Evolutionary conservation across 768 basidiomycete species (phyloP).

Genomic region (Asterophora lycoperdoides): DNA sequence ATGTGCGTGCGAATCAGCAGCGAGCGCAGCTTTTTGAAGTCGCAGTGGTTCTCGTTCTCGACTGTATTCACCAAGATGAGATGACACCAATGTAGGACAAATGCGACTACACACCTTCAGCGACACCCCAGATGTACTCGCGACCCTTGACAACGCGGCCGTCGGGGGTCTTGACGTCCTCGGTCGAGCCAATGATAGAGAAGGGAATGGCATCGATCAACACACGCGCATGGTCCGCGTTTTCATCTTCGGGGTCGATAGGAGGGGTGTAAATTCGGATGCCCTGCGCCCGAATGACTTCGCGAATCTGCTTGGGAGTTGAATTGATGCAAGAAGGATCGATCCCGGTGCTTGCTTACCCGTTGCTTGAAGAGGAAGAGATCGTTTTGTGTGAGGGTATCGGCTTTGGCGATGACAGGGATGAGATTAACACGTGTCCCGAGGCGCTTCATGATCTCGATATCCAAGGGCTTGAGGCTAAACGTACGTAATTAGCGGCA

Average conservation of each 20-base stretch:
- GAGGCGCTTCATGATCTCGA: slow-evolving; percentile 99
- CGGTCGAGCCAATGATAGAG: slow-evolving; percentile 96
- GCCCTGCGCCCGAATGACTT: slow-evolving; percentile 85
- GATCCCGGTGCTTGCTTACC: slow-evolving; percentile 42
- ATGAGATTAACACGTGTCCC: slow-evolving; percentile 98
- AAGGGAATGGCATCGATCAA: slow-evolving; percentile 94
- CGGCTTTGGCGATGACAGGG: slow-evolving; percentile 96
- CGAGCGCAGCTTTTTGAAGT: slow-evolving; percentile 96
- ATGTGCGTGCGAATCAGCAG: slow-evolving; percentile 96
- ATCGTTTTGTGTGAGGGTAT: slow-evolving; percentile 94
- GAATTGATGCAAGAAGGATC: slow-evolving; percentile 7
- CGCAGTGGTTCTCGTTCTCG: slow-evolving; percentile 98
- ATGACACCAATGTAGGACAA: neutral
- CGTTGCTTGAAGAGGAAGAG: slow-evolving; percentile 89
- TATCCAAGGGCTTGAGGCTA: slow-evolving; percentile 94
- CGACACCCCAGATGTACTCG: slow-evolving; percentile 99
- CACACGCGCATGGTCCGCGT: slow-evolving; percentile 82
- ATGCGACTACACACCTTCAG: slow-evolving; percentile 64
- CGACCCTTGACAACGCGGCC: slow-evolving; percentile 94
- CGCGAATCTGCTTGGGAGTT: slow-evolving; percentile 59
- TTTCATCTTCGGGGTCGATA: slow-evolving; percentile 81
- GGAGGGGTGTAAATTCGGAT: slow-evolving; percentile 96
- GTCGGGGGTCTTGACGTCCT: slow-evolving; percentile 89
- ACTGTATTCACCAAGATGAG: slow-evolving; percentile 42
- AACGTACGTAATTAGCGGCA: neutral